Conservation (phyloP, 352 stramenopile species). For the Labyrinthula sp. region DNA sequence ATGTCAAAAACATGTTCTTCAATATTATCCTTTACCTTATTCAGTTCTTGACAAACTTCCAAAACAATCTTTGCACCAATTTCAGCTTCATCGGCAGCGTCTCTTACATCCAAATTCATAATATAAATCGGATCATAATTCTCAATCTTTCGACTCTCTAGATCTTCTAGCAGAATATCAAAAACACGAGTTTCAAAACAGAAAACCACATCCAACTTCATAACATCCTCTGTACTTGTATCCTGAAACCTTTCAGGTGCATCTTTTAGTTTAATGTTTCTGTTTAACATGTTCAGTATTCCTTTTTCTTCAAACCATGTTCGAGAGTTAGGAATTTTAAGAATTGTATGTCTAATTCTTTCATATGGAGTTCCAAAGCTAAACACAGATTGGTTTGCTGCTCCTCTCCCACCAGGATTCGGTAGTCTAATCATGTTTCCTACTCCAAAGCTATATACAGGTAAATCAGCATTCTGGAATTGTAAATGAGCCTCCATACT, state of each 20-base stretch:
- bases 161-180: conserved; percentile 44
- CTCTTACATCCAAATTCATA: conserved; percentile 51
- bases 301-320: conserved; percentile 41
- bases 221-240: conserved; percentile 42
- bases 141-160: conserved; percentile 31
- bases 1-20: conserved; percentile 7
- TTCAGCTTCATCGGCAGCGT: conserved; percentile 46
- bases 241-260: conserved; percentile 51
- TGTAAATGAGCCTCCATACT: conserved; percentile 49
- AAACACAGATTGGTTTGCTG: too few relatives aligned
- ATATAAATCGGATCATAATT: conserved; percentile 42
- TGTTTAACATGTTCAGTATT: conserved; percentile 46
- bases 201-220: conserved; percentile 46
- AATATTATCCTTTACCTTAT: conserved; percentile 1
- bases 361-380: conserved; percentile 49
- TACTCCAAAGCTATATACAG: conserved; percentile 49
- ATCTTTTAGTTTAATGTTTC: conserved; percentile 47
- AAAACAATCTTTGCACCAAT: conserved; percentile 40
- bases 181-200: conserved; percentile 58
- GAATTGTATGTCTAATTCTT: conserved; percentile 41
- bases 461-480: conserved; percentile 40
- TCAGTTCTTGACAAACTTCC: conserved; percentile 31
- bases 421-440: conserved; percentile 45
- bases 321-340: conserved; percentile 38
- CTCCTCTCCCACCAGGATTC: conserved; percentile 33